phyloP scores from a whole-genome alignment of 2,329 filamentous ascomycete genomes.

The Colletotrichum sp. region DNA sequence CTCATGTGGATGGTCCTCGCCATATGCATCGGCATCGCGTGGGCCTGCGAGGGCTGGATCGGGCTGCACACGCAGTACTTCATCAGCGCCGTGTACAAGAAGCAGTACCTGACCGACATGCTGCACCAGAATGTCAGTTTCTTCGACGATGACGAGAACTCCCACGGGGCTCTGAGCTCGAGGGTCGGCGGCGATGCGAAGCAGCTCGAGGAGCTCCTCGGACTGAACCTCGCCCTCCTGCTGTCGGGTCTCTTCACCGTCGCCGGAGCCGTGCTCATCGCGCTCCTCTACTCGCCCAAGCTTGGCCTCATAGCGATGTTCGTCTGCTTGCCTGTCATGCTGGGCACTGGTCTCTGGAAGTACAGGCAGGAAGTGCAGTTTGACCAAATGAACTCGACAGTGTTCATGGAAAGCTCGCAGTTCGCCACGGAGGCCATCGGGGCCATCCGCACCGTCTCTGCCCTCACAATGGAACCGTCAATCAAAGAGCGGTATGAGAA shows the following conservation, averaged over 20 bases:
- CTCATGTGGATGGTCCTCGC: conserved; percentile 36
- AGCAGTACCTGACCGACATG: conserved; percentile 32
- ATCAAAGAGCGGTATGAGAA: conserved; percentile 47
- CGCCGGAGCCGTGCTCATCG: conserved; percentile 31
- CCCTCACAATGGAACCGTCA: conserved; percentile 63
- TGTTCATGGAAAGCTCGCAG: conserved; percentile 65
- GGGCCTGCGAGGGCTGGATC: conserved; percentile 29
- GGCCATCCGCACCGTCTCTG: conserved; percentile 66
- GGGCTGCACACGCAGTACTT: conserved; percentile 7
- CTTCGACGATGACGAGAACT: conserved; percentile 33
- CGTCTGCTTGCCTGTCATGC: conserved; percentile 36
- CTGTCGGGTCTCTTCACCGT: conserved; percentile 33
- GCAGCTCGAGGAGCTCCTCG: conserved; percentile 35
- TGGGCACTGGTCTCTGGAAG: conserved; percentile 38
- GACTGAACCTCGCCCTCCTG: conserved; percentile 32
- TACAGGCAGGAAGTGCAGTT: conserved; percentile 58
- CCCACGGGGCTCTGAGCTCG: conserved; percentile 30
- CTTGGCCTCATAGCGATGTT: conserved; percentile 40
- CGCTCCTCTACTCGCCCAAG: conserved; percentile 40
- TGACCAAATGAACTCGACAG: conserved; percentile 59
- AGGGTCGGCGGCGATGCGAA: conserved; percentile 33
- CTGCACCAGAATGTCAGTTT: conserved; percentile 31
- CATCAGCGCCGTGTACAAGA: conserved; percentile 21
- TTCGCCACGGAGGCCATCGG: conserved; percentile 68
- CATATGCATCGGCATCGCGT: conserved; percentile 29